These are phyloP conservation scores for Daldinia childiae DNA, from an alignment of 495 filamentous ascomycete species.

Conservation along the genomic window DNA sequence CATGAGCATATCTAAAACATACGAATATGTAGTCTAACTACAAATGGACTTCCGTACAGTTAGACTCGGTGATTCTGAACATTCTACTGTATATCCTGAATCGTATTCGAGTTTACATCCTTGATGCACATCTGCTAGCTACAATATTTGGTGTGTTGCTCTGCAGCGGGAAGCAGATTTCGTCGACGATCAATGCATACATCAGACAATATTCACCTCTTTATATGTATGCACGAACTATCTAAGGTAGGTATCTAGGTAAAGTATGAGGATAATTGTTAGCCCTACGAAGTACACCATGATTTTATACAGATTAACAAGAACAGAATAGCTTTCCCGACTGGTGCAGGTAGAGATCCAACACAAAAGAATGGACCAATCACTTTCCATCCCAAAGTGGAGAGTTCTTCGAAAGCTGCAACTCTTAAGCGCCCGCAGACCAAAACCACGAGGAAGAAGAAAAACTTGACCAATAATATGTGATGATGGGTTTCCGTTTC, in stretches of 20 bases:
- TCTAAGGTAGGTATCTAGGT: neutral
- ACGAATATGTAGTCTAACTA: neutral
- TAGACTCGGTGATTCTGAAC: neutral
- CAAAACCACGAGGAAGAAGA: slow-evolving; percentile 30
- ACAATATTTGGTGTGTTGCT: slow-evolving; percentile 31
- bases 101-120: neutral
- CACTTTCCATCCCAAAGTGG: slow-evolving; percentile 3
- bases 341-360: slow-evolving; percentile 19
- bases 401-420: slow-evolving; percentile 13
- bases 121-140: slow-evolving; percentile 4
- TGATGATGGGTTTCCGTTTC: slow-evolving; percentile 13
- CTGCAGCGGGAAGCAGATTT: slow-evolving; percentile 35
- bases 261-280: neutral
- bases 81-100: neutral
- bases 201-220: neutral
- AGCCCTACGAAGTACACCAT: neutral
- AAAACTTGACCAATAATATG: slow-evolving; percentile 19
- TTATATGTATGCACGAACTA: neutral
- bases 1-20: neutral
- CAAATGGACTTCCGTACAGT: neutral
- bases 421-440: slow-evolving; percentile 38
- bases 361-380: slow-evolving; percentile 23
- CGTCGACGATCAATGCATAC: slow-evolving; percentile 34
- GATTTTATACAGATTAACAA: slow-evolving; percentile 10
- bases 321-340: slow-evolving; percentile 16